Conservation (phyloP, 2,329 filamentous ascomycete genomes). For the Phialophora chinensis region DNA sequence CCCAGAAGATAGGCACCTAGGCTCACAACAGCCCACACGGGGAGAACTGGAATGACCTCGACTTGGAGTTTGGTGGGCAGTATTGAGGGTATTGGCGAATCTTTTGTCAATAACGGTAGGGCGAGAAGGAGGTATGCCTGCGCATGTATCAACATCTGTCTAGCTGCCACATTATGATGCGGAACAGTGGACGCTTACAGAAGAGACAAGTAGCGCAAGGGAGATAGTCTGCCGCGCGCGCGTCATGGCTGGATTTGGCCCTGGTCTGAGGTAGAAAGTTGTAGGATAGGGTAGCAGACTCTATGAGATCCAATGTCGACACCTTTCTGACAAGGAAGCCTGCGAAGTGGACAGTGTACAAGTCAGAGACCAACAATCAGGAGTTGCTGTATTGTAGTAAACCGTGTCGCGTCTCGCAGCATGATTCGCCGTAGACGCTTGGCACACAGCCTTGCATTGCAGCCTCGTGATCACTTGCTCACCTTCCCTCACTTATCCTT, state of each 20-base stretch:
- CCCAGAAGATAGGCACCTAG: conserved; percentile 92
- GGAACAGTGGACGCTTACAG: conserved; percentile 21
- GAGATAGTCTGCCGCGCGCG: conserved; percentile 93
- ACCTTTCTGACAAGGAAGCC: not conserved
- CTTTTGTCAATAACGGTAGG: conserved; percentile 38
- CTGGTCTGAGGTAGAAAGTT: not conserved
- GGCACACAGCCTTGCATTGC: conserved; percentile 18
- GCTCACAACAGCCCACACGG: conserved; percentile 88
- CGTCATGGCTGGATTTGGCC: conserved; percentile 68
- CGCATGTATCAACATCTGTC: conserved; percentile 1
- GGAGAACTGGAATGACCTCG: conserved; percentile 87
- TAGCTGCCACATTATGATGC: not conserved
- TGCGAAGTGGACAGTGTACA: not conserved
- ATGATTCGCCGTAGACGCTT: conserved; percentile 15
- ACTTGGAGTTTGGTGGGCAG: conserved; percentile 39
- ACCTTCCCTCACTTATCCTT: not conserved
- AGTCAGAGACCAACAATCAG: not conserved
- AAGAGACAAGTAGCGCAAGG: conserved; percentile 51
- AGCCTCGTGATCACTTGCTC: not conserved
- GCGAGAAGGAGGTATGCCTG: conserved; percentile 40
- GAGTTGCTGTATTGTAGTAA: conserved; percentile 3
- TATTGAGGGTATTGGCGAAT: conserved; percentile 39
- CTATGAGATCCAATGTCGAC: not conserved
- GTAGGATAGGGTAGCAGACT: not conserved
- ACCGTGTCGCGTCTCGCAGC: conserved; percentile 5